Conservation (phyloP, 2,329 filamentous ascomycete species). For the Catunica adiposa region DNA sequence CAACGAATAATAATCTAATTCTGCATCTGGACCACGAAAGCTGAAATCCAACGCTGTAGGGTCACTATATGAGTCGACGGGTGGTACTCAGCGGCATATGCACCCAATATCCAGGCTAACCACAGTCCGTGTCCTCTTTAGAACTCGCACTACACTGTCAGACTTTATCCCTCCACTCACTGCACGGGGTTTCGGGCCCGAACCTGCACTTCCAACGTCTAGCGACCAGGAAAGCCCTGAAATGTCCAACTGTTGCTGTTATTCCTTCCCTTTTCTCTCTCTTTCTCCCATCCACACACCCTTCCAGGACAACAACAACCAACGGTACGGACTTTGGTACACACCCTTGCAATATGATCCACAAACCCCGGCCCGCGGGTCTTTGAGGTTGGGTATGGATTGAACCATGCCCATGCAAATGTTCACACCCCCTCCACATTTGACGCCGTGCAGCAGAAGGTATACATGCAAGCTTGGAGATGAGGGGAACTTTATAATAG, state of each 20-base stretch:
- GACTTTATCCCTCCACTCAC: background rate
- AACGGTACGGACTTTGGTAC: background rate
- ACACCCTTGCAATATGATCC: background rate
- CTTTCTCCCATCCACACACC: background rate
- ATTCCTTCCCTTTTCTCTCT: background rate
- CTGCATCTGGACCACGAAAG: too few relatives aligned
- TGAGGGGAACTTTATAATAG: too few relatives aligned
- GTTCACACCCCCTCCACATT: background rate
- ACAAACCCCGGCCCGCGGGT: background rate
- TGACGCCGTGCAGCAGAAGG: background rate
- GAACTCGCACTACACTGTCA: background rate
- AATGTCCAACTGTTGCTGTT: background rate
- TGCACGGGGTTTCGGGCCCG: background rate
- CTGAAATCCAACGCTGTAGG: too few relatives aligned
- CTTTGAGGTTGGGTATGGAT: background rate
- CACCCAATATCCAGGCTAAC: too few relatives aligned
- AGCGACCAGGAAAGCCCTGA: background rate
- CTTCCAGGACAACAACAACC: too few relatives aligned
- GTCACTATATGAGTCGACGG: too few relatives aligned
- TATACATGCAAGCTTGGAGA: too few relatives aligned
- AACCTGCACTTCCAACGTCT: too few relatives aligned
- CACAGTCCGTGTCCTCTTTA: too few relatives aligned
- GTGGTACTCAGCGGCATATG: too few relatives aligned
- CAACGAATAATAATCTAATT: too few relatives aligned
- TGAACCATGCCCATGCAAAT: background rate